phyloP scores from a whole-genome alignment of 495 filamentous ascomycete species.

The Talaromyces nanjingensis region DNA sequence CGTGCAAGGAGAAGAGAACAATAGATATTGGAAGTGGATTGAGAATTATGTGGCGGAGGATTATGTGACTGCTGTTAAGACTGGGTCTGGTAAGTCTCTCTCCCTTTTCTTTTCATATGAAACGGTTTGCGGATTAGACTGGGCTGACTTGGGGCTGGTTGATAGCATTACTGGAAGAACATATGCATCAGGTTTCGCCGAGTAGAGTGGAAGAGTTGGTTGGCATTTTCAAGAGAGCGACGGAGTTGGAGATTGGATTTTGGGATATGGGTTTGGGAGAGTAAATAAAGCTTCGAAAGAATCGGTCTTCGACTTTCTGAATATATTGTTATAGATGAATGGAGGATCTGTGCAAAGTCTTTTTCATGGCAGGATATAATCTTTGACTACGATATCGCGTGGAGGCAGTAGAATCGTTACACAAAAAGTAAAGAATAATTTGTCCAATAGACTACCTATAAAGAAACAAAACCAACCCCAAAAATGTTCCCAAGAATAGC shows the following conservation, averaged over 20 bases:
- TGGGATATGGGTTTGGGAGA: conserved; percentile 70
- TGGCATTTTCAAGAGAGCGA: conserved; percentile 76
- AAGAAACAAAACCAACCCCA: conserved; percentile 1
- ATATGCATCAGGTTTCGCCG: conserved; percentile 62
- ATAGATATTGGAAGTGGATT: conserved; percentile 88
- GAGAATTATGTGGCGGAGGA: conserved; percentile 76
- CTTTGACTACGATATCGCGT: no score
- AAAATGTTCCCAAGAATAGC: conserved; percentile 14
- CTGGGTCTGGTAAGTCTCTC: conserved; percentile 53
- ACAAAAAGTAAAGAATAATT: background rate
- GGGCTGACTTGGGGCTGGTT: conserved; percentile 10
- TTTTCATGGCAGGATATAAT: background rate
- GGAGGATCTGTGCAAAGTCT: background rate
- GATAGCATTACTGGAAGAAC: conserved; percentile 62
- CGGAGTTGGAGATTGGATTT: conserved; percentile 84
- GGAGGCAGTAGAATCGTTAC: background rate
- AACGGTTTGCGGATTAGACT: background rate
- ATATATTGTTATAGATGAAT: background rate
- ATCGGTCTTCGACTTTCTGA: background rate
- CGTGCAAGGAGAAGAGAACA: conserved; percentile 49
- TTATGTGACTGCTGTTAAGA: conserved; percentile 60
- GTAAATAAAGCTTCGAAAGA: background rate
- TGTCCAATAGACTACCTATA: background rate
- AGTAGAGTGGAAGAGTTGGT: conserved; percentile 73
- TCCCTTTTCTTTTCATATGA: background rate